phyloP scores from a whole-genome alignment of 2,329 filamentous ascomycete genomes.

The Coniochaeta ligniaria region DNA sequence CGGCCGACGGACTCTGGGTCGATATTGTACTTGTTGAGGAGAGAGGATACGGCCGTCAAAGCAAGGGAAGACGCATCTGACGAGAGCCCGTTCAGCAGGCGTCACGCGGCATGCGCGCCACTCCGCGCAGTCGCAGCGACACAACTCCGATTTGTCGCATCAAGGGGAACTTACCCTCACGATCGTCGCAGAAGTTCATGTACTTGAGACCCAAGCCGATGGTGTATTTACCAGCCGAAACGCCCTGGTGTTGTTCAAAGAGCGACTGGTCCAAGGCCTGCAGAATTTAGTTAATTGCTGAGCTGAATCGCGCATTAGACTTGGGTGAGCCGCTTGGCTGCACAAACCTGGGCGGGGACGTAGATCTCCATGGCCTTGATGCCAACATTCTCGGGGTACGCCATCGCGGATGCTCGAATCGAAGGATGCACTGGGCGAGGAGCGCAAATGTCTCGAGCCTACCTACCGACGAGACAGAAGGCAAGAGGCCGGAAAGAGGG shows the following conservation, averaged over 20 bases:
- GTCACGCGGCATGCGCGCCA: too few species aligned
- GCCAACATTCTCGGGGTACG: background rate
- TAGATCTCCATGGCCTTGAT: background rate
- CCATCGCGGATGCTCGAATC: too few species aligned
- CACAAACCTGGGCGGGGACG: background rate
- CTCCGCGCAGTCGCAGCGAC: too few species aligned
- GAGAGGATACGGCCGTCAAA: conserved; percentile 69
- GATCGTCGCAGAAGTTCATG: conserved; percentile 84
- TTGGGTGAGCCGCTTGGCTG: background rate
- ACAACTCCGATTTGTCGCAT: too few species aligned
- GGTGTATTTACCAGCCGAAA: conserved; percentile 73
- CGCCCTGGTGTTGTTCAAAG: conserved; percentile 57
- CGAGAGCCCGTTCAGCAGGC: background rate
- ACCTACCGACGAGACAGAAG: too few species aligned
- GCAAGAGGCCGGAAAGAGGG: too few species aligned
- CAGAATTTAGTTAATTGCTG: conserved; percentile 1
- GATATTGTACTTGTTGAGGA: conserved; percentile 77
- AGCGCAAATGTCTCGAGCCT: too few species aligned
- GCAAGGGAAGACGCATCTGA: conserved; percentile 82
- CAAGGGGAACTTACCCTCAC: conserved; percentile 53
- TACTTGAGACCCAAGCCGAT: conserved; percentile 82
- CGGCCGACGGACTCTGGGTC: conserved; percentile 71
- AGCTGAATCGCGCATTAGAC: conserved; percentile 11
- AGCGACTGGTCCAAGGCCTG: conserved; percentile 58
- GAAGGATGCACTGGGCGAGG: too few species aligned